Evolutionary conservation across 140 eudicot species (phyloP), one percentile per base, ranked within the genome.

Genomic region (Erigeron philadelphicus): DNA sequence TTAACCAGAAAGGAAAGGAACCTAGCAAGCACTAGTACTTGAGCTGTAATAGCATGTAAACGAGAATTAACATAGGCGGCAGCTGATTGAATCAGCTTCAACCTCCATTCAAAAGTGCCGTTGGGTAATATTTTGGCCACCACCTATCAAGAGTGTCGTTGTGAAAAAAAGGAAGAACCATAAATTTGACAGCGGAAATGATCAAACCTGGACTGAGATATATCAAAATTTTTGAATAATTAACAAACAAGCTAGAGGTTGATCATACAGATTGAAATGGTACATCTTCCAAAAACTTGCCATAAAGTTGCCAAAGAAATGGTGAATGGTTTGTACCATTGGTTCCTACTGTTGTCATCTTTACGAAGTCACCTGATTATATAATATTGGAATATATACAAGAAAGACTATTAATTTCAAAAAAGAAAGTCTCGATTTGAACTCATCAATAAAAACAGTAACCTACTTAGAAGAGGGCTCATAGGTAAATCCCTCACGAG

Each of bases 21-120:
- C 98, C 98, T 88, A 57, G 96, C 95, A 72, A 92, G 86, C 67
- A 92, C 78, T 53, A 92, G 84, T 67, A 92, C 96, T 92, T 92
- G 90, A 75, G 98, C 98, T 21, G 71, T 88, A 68, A 92, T 79
- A 15, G 88, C 86, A 71, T 88, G 90, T 62, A 92, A 95, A 67
- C 96, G 96, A 15, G 98, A 86, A 80, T 89, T 92, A 44, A 95
- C 83, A 72, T 88, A 92, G 45, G 90, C 84, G 61, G 98, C 87
- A 31, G 84, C 95, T n/a, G 88, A 75, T 73, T 75, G 80, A 62
- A 88, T 79, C 70, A 81, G 85, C 83, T 88, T 80, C 68, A 92
- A 42, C 86, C 85, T 84, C 96, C 98, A 92, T 68, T 77, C 68
- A 73, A 92, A 81, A 76, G 95, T 78, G n/a, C 84, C 95, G 75